phyloP scores from a whole-genome alignment of 306 rosid species.

The Cicer cuneatum region DNA sequence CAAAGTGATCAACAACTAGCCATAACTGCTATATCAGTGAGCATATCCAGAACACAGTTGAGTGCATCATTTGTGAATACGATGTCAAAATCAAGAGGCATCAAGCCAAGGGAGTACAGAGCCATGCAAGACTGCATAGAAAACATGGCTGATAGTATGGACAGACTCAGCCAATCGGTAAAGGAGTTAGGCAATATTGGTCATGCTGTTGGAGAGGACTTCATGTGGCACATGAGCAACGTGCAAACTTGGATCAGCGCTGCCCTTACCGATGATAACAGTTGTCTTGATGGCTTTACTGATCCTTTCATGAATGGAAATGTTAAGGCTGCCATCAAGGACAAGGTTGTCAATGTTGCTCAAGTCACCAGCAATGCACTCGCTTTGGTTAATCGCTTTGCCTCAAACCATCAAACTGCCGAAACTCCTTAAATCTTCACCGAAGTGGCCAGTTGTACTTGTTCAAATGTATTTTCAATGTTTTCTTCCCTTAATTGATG shows the following conservation, averaged over 20 bases:
- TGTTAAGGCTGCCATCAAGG: constrained; percentile 53
- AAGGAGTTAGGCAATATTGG: constrained; percentile 61
- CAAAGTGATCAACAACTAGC: constrained; percentile 66
- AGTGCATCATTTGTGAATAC: constrained; percentile 57
- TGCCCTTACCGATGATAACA: constrained; percentile 72
- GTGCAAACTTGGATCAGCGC: constrained; percentile 93
- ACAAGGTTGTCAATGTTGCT: constrained; percentile 59
- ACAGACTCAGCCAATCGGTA: constrained; percentile 61
- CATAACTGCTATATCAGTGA: constrained; percentile 67
- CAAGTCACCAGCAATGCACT: constrained; percentile 85
- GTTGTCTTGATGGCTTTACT: constrained; percentile 77
- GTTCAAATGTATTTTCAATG: background rate
- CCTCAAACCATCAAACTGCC: constrained; percentile 47
- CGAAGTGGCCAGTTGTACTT: background rate
- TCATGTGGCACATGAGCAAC: constrained; percentile 76
- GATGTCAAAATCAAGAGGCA: constrained; percentile 49
- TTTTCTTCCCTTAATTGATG: background rate
- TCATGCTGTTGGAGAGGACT: constrained; percentile 57
- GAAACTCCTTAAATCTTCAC: constrained; percentile 31
- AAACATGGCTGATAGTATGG: constrained; percentile 68
- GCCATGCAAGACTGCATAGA: constrained; percentile 82
- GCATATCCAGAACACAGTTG: constrained; percentile 58
- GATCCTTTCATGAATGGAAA: constrained; percentile 57
- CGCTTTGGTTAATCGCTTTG: constrained; percentile 75
- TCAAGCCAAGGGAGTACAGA: constrained; percentile 56